These are phyloP conservation scores for Puya raimondii DNA, from an alignment of 176 grass and related monocot genomes.

Conservation along the genomic window DNA sequence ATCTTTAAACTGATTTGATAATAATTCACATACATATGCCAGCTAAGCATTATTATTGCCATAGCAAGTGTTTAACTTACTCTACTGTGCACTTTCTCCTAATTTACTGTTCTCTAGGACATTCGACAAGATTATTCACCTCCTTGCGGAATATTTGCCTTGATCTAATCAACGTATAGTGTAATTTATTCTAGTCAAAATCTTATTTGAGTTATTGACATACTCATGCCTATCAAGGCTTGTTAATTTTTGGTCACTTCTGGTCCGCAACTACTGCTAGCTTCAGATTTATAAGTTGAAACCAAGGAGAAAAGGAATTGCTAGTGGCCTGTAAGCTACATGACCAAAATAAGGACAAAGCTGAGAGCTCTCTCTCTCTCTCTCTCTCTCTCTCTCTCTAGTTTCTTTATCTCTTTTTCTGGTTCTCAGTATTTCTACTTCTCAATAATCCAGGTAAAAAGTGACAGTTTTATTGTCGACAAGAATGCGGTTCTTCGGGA, in stretches of 20 bases:
- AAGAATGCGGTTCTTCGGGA: slow-evolving; percentile 38
- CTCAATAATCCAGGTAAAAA: slow-evolving; percentile 42
- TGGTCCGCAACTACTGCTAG: no score
- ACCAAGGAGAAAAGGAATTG: no score
- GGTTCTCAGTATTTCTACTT: no score
- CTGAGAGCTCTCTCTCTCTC: no score
- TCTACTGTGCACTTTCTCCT: background rate
- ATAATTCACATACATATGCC: background rate
- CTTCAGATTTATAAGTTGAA: no score
- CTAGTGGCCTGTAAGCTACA: no score
- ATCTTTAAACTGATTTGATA: slow-evolving; percentile 11
- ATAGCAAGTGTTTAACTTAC: background rate
- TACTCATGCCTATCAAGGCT: background rate
- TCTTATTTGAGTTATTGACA: background rate
- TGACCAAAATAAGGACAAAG: no score
- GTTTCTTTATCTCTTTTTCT: no score
- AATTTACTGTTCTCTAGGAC: background rate
- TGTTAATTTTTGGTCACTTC: no score
- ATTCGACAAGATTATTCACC: background rate
- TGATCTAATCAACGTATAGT: background rate
- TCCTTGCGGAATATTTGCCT: background rate
- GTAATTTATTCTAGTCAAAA: background rate
- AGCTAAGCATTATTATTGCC: background rate
- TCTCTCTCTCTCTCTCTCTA: no score
- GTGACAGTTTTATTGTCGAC: slow-evolving; percentile 43